Conservation (phyloP, 768 basidiomycete species). For the Naematelia encephala region DNA sequence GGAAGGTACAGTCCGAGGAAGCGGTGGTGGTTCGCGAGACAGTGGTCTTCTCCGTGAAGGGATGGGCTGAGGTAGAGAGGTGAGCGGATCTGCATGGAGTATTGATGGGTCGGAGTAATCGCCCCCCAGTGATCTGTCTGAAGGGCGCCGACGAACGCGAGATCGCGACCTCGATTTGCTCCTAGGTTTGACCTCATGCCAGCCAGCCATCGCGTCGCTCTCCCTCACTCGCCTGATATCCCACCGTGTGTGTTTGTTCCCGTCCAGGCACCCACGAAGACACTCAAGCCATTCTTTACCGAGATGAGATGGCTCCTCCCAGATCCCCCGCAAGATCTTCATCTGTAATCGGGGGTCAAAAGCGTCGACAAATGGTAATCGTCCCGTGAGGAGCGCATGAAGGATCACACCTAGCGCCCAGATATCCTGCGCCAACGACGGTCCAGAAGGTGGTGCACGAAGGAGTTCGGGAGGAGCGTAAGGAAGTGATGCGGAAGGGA, state of each 20-base stretch:
- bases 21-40: background rate
- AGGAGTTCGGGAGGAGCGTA: constrained; percentile 89
- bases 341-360: constrained; percentile 89
- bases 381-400: constrained; percentile 75
- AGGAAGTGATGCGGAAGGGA: constrained; percentile 80
- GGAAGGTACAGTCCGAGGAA: background rate
- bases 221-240: constrained; percentile 75
- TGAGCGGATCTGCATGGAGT: background rate
- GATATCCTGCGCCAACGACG: constrained; percentile 76
- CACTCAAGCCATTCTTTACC: constrained; percentile 55
- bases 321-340: constrained; percentile 80
- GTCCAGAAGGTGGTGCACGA: constrained; percentile 54
- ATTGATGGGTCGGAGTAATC: background rate
- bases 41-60: background rate
- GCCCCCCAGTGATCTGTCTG: background rate
- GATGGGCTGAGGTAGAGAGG: background rate
- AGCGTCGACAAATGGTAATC: constrained; percentile 80
- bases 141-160: background rate
- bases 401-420: constrained; percentile 94
- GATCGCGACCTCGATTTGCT: constrained; percentile 12
- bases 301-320: constrained; percentile 51
- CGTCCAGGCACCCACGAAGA: constrained; percentile 74
- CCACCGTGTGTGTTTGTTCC: constrained; percentile 65
- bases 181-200: constrained; percentile 40
- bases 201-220: constrained; percentile 47